A percentile compares a stretch with the other conserved stretches of the same genome.
Evolutionary conservation across 257 asterid genomes (phyloP).

Genomic region (Solanum infundibuliforme): DNA sequence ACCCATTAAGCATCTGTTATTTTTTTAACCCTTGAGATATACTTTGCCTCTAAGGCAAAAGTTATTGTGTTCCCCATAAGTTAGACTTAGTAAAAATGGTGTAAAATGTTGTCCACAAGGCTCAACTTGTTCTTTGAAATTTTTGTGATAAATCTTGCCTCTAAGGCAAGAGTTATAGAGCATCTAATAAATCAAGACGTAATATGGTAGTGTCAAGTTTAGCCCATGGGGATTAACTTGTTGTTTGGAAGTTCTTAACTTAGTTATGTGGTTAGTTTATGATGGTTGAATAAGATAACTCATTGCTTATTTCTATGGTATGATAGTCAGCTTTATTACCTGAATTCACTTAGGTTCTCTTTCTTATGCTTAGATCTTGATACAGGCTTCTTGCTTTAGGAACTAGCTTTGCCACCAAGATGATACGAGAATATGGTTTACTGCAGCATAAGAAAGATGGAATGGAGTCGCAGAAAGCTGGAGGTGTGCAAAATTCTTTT

Average conservation of each 20-base stretch:
- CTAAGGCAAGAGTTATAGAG: not conserved
- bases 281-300: not conserved
- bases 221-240: not conserved
- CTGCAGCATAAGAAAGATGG: constrained; percentile 49
- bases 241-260: not conserved
- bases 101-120: not conserved
- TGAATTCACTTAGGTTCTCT: constrained; percentile 1
- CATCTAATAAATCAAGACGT: not conserved
- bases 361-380: constrained; percentile 19
- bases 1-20: not conserved
- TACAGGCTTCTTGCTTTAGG: constrained; percentile 91
- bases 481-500: constrained; percentile 19
- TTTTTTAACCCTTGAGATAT: not conserved
- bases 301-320: constrained; percentile 3
- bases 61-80: not conserved
- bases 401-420: constrained; percentile 64
- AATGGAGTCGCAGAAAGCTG: constrained; percentile 28
- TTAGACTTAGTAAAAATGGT: not conserved
- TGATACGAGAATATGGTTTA: constrained; percentile 59
- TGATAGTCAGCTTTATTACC: constrained; percentile 7
- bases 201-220: not conserved
- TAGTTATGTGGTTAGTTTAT: not conserved
- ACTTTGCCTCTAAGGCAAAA: not conserved
- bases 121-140: not conserved
- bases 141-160: not conserved